Evolutionary conservation across 257 asterid genomes (phyloP).

Genomic region (Solanum stenotomum): DNA sequence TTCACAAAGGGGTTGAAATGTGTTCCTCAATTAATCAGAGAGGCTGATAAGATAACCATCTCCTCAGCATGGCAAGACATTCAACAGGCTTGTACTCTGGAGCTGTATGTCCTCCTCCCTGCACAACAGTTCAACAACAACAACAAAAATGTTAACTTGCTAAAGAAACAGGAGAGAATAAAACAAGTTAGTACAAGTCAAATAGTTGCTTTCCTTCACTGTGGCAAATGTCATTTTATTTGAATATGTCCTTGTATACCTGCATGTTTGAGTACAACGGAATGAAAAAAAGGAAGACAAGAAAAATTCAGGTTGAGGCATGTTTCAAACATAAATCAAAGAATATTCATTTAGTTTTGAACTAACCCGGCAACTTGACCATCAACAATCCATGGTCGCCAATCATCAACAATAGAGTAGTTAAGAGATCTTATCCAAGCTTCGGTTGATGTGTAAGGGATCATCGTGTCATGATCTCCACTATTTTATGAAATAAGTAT

Average conservation of each 20-base stretch:
- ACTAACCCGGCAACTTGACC: constrained; percentile 29
- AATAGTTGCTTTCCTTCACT: constrained; percentile 15
- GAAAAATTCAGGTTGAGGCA: background rate
- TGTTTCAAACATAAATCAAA: background rate
- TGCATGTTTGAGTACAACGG: background rate
- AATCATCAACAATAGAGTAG: constrained; percentile 14
- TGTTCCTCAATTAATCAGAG: background rate
- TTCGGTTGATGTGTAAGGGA: constrained; percentile 16
- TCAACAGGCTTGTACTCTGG: constrained; percentile 21
- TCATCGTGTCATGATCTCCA: constrained; percentile 17
- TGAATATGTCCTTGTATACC: constrained; percentile 25
- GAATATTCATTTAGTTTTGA: background rate
- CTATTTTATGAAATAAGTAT: background rate
- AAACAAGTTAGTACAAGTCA: background rate
- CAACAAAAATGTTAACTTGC: background rate
- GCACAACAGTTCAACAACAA: background rate
- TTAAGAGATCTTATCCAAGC: constrained; percentile 24
- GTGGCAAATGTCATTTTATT: constrained; percentile 26
- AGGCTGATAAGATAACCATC: constrained; percentile 22
- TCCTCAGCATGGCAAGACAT: constrained; percentile 19
- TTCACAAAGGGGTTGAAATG: background rate
- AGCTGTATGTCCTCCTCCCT: constrained; percentile 34
- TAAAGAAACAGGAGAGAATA: background rate
- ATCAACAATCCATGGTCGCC: constrained; percentile 21
- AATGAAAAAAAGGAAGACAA: background rate